A percentile compares a stretch with the other conserved stretches of the same genome.
These are phyloP conservation scores for Calonectria multiphialidica DNA, from an alignment of 2,329 filamentous ascomycete species.

Conservation along the genomic window DNA sequence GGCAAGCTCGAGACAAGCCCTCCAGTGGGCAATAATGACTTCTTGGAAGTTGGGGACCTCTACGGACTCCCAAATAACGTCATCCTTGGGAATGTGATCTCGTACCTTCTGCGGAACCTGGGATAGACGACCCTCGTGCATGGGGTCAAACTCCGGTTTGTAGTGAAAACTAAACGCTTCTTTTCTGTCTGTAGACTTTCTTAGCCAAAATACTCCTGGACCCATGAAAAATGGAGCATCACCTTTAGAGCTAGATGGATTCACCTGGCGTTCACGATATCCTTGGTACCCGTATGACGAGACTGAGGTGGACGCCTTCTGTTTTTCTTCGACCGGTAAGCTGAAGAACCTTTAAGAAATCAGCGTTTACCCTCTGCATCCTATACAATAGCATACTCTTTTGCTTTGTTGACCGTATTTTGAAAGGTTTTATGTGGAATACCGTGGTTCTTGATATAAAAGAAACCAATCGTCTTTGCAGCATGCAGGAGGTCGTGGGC, in stretches of 20 bases:
- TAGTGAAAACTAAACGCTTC: slow-evolving; percentile 12
- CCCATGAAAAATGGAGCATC: not conserved
- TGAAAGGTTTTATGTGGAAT: slow-evolving; percentile 49
- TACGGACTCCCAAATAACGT: not conserved
- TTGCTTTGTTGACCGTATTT: slow-evolving; percentile 43
- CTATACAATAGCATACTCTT: not conserved
- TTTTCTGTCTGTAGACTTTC: not conserved
- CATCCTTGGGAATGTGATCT: slow-evolving; percentile 7
- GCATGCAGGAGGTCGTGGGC: slow-evolving; percentile 57
- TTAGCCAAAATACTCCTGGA: not conserved
- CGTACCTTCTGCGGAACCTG: not conserved
- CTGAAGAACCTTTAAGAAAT: not conserved
- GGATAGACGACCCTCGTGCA: not conserved
- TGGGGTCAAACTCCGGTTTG: slow-evolving; percentile 1
- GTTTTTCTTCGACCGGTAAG: not conserved
- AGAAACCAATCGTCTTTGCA: slow-evolving; percentile 65
- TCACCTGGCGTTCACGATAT: not conserved
- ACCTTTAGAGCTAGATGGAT: slow-evolving; percentile 10
- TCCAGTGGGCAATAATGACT: slow-evolving; percentile 60
- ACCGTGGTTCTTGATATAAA: slow-evolving; percentile 66
- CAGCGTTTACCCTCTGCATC: not conserved
- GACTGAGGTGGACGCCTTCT: not conserved
- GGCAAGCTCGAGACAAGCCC: slow-evolving; percentile 61
- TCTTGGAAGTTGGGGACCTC: slow-evolving; percentile 54
- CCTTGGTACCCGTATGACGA: not conserved